Evolutionary conservation across 768 basidiomycete genomes (phyloP), one percentile per base, ranked within the genome.

Genomic region (Jaapia argillacea): DNA sequence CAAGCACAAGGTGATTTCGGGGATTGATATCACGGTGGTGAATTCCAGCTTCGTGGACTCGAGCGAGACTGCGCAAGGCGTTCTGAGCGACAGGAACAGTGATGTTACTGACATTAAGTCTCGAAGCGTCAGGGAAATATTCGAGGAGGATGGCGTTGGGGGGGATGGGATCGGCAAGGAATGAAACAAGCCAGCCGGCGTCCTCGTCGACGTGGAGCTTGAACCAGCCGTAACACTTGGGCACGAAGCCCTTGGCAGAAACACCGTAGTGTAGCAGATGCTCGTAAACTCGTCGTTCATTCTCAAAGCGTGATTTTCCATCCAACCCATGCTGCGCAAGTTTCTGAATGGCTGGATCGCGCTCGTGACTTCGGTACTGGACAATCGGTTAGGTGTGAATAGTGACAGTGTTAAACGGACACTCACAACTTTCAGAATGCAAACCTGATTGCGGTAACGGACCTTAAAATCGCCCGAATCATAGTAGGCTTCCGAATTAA

Each of bases 181-280:
- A 33, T 10, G 28, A 16, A 33, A 10, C 16, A 10, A 33, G 28
- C 28, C 28, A 33, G 10, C 16, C 16, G 16, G 28, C 28, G 10
- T 33, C 16, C 10, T 10, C 10, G 28, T 33, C 28, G 16, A 33
- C 28, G 16, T 33, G 24, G 16, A 66, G 44, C 6, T 35, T 28
- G 22, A 48, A n/a, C 50, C 50, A 52, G 10, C 51, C 51, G 36
- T 44, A 49, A 41, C 51, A 52, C 3, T 28, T 24, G 5, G 48
- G 51, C 5, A 49, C 51, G 4, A 36, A 13, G n/a, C 45, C 45
- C 13, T 41, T 44, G n/a, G 18, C 35, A 25, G 39, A 49, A 4
- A 41, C 41, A 20, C 51, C 51, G 26, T 41, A 40, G 25, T 52
- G 48, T 2, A 42, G 6, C 14, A 52, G 48, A 22, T 49, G 45